Conservation (phyloP, 495 filamentous ascomycete species). For the Neurospora hispaniola region DNA sequence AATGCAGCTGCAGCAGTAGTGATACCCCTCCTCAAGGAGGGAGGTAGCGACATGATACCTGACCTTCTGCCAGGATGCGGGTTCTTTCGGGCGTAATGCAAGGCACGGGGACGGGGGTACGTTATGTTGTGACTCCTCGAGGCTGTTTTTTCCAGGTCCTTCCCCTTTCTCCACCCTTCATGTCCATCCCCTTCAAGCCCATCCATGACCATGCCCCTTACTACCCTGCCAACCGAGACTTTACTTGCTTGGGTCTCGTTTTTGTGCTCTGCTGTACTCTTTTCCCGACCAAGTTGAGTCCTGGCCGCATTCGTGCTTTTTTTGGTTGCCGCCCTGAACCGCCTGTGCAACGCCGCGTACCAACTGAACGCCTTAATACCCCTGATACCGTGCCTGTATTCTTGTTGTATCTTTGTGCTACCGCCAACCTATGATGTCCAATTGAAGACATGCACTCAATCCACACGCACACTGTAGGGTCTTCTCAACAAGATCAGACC, state of each 20-base stretch:
- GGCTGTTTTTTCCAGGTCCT: neutral
- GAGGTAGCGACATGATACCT: neutral
- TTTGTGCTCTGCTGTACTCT: neutral
- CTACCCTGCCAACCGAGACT: neutral
- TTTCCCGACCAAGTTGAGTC: neutral
- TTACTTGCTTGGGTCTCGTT: neutral
- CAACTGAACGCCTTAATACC: neutral
- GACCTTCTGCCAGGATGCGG: neutral
- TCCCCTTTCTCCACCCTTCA: neutral
- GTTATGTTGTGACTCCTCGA: neutral
- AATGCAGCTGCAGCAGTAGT: neutral
- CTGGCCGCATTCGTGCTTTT: neutral
- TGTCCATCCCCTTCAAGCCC: neutral
- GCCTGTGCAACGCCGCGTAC: neutral
- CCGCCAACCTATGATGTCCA: neutral
- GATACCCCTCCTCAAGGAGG: neutral
- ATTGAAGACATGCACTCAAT: neutral
- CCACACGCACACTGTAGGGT: neutral
- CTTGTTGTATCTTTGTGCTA: neutral
- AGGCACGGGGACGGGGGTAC: neutral
- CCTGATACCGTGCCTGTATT: neutral
- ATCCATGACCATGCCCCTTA: neutral
- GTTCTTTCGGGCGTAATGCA: neutral
- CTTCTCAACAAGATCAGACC: neutral
- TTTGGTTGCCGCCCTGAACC: neutral